Evolutionary conservation across 805 yeast genomes (phyloP).

Genomic region (Alloascoidea africana): DNA sequence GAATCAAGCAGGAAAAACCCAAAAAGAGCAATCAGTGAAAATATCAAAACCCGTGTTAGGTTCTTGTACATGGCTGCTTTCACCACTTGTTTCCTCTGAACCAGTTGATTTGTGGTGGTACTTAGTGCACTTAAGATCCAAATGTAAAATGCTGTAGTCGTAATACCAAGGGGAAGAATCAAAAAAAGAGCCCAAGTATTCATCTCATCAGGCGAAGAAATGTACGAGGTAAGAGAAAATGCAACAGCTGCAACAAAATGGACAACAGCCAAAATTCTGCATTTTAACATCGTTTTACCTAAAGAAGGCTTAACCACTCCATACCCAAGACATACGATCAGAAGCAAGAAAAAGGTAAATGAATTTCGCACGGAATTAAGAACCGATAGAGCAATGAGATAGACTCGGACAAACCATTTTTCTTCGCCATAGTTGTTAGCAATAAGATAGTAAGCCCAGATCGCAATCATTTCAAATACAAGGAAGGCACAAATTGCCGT

Average conservation of each 20-base stretch:
- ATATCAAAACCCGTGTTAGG: conserved; percentile 59
- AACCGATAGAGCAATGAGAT: conserved; percentile 64
- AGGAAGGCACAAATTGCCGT: conserved; percentile 74
- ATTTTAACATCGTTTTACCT: conserved; percentile 62
- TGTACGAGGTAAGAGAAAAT: conserved; percentile 36
- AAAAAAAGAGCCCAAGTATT: conserved; percentile 37
- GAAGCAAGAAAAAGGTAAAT: conserved; percentile 73
- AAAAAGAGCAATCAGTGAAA: conserved; percentile 53
- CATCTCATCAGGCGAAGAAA: conserved; percentile 32
- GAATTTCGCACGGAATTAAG: conserved; percentile 73
- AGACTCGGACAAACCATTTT: conserved; percentile 30
- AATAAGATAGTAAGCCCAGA: conserved; percentile 86
- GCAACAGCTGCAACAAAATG: conserved; percentile 41
- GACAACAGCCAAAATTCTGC: conserved; percentile 40
- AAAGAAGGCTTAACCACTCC: conserved; percentile 87
- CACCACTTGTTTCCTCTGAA: conserved; percentile 80
- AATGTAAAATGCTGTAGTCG: conserved; percentile 61
- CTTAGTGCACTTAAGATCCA: conserved; percentile 60
- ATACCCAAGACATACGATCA: conserved; percentile 82
- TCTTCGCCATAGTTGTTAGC: conserved; percentile 43
- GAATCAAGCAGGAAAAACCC: conserved; percentile 59
- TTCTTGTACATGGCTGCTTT: conserved; percentile 77
- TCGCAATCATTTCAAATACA: conserved; percentile 69
- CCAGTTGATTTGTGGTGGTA: conserved; percentile 56
- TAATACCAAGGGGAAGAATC: conserved; percentile 55